Percentiles rank a stretch among this genome's conserved stretches.
Conservation (phyloP, 192 early-diverging fungal genomes). For the Coemansia sp. region DNA sequence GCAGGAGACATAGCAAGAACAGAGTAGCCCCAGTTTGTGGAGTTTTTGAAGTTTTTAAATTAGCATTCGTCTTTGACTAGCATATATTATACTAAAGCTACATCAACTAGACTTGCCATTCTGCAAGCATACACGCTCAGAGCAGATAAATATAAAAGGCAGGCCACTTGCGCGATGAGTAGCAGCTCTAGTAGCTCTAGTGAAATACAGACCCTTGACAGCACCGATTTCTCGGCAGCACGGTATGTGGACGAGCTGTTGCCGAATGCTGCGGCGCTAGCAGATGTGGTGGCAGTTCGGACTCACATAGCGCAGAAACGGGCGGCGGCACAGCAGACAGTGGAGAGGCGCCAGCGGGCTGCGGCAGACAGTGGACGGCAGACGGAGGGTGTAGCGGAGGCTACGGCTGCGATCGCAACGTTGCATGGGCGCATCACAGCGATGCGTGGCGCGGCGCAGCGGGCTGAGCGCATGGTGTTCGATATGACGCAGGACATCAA, state of each 20-base stretch:
- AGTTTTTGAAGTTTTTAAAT: too few species aligned
- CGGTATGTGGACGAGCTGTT: conserved; percentile 81
- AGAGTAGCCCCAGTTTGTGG: not conserved
- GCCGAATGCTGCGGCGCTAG: conserved; percentile 57
- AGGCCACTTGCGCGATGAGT: not conserved
- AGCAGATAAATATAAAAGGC: not conserved
- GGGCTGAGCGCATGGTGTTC: conserved; percentile 84
- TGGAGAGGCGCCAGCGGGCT: conserved; percentile 66
- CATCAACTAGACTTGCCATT: not conserved
- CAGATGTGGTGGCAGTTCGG: conserved; percentile 62
- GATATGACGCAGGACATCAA: conserved; percentile 98
- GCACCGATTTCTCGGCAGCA: conserved; percentile 64
- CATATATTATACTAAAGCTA: not conserved
- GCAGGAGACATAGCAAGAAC: not conserved
- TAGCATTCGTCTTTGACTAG: not conserved
- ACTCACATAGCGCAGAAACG: conserved; percentile 63
- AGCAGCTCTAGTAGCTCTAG: not conserved
- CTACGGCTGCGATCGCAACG: conserved; percentile 65
- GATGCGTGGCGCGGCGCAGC: conserved; percentile 81
- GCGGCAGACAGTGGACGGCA: conserved; percentile 65
- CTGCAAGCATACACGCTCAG: not conserved
- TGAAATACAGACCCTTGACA: conserved; percentile 14
- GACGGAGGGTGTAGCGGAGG: conserved; percentile 64
- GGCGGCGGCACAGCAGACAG: conserved; percentile 60
- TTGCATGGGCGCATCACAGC: conserved; percentile 77